Conservation (phyloP, 176 grass and related monocot genomes). For the Otatea glauca region DNA sequence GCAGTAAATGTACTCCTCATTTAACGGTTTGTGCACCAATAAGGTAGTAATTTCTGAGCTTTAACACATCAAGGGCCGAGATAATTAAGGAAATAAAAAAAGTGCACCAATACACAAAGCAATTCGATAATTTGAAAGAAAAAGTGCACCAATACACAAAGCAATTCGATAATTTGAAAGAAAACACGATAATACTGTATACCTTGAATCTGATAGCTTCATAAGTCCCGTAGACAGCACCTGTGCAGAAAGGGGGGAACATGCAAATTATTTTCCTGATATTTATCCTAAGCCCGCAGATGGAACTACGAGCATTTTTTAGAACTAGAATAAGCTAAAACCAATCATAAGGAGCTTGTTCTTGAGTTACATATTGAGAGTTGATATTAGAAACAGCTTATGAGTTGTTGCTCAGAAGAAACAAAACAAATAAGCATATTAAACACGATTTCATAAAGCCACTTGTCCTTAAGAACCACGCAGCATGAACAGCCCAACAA, state of each 20-base stretch:
- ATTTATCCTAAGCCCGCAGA: not conserved
- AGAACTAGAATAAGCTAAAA: not conserved
- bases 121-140: not conserved
- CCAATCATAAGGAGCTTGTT: not conserved
- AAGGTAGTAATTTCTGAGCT: not conserved
- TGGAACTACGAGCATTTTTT: not conserved
- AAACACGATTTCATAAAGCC: not conserved
- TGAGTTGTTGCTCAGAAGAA: not conserved
- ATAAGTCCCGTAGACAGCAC: conserved; percentile 93
- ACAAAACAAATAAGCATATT: not conserved
- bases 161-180: not conserved
- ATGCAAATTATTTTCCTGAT: conserved; percentile 10
- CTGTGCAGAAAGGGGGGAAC: conserved; percentile 41
- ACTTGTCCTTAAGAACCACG: not conserved
- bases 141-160: not conserved
- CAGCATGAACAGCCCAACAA: not conserved
- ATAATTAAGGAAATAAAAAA: not conserved
- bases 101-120: not conserved
- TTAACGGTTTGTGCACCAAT: not conserved
- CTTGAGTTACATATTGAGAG: not conserved
- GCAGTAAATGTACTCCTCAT: not conserved
- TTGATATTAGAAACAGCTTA: not conserved
- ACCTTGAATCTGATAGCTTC: conserved; percentile 95
- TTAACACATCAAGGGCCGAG: not conserved
- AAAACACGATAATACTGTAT: not conserved